Conservation (phyloP, 2,329 filamentous ascomycete genomes). For the Penicillium sp. region DNA sequence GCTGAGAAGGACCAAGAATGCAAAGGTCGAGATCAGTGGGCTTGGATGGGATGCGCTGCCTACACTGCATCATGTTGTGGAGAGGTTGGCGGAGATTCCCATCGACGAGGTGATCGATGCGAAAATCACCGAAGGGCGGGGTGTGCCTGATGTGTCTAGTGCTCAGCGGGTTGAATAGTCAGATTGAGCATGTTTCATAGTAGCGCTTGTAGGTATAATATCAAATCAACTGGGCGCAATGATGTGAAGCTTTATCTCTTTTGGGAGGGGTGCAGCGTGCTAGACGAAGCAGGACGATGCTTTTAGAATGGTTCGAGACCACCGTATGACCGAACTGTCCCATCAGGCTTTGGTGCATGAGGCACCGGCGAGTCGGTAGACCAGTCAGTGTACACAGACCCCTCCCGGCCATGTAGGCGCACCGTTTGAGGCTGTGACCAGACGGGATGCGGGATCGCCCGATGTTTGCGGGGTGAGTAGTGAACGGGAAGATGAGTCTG, state of each 20-base stretch:
- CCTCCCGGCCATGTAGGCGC: neutral
- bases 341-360: neutral
- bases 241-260: neutral
- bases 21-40: slow-evolving; percentile 49
- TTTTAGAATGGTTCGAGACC: neutral
- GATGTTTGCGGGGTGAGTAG: neutral
- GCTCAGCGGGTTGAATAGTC: slow-evolving; percentile 26
- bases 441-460: neutral
- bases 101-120: slow-evolving; percentile 56
- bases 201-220: neutral
- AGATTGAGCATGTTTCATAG: neutral
- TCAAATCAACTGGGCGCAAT: neutral
- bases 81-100: slow-evolving; percentile 54
- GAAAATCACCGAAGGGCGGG: slow-evolving; percentile 55
- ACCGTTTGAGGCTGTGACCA: neutral
- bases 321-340: neutral
- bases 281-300: neutral
- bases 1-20: slow-evolving; percentile 34
- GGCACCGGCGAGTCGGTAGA: neutral
- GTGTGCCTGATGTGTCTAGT: slow-evolving; percentile 43
- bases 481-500: neutral
- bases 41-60: slow-evolving; percentile 56
- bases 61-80: slow-evolving; percentile 59
- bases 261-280: neutral
- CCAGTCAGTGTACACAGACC: neutral